phyloP scores from a whole-genome alignment of 2,329 filamentous ascomycete species.

The Pleoardoris graminearum region DNA sequence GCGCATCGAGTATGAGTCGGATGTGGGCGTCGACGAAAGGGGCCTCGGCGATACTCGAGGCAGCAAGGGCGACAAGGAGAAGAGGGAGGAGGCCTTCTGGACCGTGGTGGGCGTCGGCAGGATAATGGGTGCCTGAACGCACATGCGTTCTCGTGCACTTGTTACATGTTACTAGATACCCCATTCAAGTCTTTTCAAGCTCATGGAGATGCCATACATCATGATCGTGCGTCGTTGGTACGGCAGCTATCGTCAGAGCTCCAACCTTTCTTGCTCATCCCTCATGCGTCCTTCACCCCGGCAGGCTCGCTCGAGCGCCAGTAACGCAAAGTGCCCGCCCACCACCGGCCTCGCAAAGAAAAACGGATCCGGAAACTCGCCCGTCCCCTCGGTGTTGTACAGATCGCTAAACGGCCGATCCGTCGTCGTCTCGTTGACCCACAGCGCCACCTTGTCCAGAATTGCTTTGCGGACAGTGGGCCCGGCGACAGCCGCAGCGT shows the following conservation, averaged over 20 bases:
- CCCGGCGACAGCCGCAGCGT: conserved; percentile 77
- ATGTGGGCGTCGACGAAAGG: conserved; percentile 60
- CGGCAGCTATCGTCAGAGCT: not conserved
- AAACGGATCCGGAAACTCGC: conserved; percentile 72
- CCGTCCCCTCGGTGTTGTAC: conserved; percentile 77
- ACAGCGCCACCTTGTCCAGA: conserved; percentile 71
- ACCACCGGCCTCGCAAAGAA: conserved; percentile 85
- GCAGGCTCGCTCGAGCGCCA: conserved; percentile 81
- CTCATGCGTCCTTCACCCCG: not conserved
- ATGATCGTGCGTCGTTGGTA: not conserved
- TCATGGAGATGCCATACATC: too few relatives aligned
- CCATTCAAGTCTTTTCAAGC: too few relatives aligned
- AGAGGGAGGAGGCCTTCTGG: conserved; percentile 92
- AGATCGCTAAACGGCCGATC: conserved; percentile 80
- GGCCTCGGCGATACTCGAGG: conserved; percentile 42
- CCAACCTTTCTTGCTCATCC: not conserved
- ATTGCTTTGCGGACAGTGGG: conserved; percentile 70
- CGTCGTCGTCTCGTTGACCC: conserved; percentile 81
- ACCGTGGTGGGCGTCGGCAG: conserved; percentile 86
- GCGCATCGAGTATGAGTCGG: conserved; percentile 84
- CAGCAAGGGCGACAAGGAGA: conserved; percentile 68
- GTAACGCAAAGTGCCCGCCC: conserved; percentile 82
- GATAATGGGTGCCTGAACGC: conserved; percentile 55
- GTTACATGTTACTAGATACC: too few relatives aligned
- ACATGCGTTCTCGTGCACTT: too few relatives aligned